phyloP scores from a whole-genome alignment of 108 stramenopile species.

The Epipyxis sp. region DNA sequence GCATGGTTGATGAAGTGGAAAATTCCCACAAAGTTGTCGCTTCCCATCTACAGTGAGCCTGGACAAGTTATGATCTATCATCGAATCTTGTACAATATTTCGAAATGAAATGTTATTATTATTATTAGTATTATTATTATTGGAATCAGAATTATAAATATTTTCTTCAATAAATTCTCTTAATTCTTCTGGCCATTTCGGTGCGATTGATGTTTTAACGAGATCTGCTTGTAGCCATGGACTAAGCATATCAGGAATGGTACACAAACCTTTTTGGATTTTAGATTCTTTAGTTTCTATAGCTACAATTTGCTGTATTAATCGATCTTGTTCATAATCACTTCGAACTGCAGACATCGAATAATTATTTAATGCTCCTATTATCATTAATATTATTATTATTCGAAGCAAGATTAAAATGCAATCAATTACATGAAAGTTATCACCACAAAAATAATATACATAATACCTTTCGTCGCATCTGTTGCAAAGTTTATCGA shows the following conservation, averaged over 20 bases:
- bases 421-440: neutral
- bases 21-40: slow-evolving; percentile 1
- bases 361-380: neutral
- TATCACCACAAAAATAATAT: neutral
- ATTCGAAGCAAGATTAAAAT: neutral
- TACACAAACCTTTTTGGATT: neutral
- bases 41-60: slow-evolving; percentile 16
- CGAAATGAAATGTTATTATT: neutral
- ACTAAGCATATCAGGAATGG: slow-evolving; percentile 19
- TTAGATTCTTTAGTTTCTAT: neutral
- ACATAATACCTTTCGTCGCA: neutral
- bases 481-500: neutral
- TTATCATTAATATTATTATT: no score
- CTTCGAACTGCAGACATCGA: neutral
- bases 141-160: neutral
- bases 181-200: slow-evolving; percentile 1
- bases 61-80: neutral
- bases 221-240: neutral
- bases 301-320: slow-evolving; percentile 1
- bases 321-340: slow-evolving; percentile 28
- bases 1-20: neutral
- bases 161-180: neutral
- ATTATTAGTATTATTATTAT: neutral
- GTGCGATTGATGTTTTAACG: neutral
- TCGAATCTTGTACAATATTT: neutral